Base-by-base conservation (phyloP, 1,139 yeast species). In the Suhomyces bokatorum region DNA sequence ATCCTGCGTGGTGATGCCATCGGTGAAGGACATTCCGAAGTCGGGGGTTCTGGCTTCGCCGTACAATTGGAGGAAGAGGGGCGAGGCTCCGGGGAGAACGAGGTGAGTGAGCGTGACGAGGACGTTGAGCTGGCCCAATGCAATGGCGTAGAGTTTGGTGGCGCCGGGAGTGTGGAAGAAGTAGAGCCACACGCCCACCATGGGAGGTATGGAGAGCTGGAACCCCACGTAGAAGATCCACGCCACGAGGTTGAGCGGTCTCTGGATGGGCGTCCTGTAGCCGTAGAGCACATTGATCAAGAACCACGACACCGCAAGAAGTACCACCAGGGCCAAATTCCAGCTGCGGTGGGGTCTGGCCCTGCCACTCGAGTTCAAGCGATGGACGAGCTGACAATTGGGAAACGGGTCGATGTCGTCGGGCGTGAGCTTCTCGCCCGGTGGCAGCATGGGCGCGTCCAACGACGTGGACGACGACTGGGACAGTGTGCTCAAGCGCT, bases 91-190 rank as follows among this genome's bases (percentile, higher is more conserved):
- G n/a, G 59, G 59, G 35, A 54, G 46, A 7, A 47, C 27, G 15
- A 52, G 42, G 28, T 52, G 53, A 6, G 57, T 53, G 16, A 53
- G 11, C 2, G 51, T 39, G 13, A 52, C 46, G 36, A 47, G 28
- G n/a, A 46, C 40, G 34, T 52, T 55, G 27, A 51, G 56, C 10
- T 48, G 34, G 3, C 58, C 58, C 34, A 53, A 31, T 8, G 50
- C 43, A 3, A 49, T 32, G 14, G 48, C 35, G 35, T 46, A 56
- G 12, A 54, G 30, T 29, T 47, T 48, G 12, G 51, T 32, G 2
- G 56, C 50, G 1, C 58, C 58, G 2, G 58, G 57, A 2, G 56
- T 48, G 13, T 54, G 55, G 42, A 52, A 54, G 8, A 52, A 36
- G 30, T 48, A 50, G 20, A 56, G 46, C 58, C 58, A 54, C 3